Evolutionary conservation across 2,329 filamentous ascomycete species (phyloP), one percentile per base, ranked within the genome.

Genomic region (Fusarium sp.): DNA sequence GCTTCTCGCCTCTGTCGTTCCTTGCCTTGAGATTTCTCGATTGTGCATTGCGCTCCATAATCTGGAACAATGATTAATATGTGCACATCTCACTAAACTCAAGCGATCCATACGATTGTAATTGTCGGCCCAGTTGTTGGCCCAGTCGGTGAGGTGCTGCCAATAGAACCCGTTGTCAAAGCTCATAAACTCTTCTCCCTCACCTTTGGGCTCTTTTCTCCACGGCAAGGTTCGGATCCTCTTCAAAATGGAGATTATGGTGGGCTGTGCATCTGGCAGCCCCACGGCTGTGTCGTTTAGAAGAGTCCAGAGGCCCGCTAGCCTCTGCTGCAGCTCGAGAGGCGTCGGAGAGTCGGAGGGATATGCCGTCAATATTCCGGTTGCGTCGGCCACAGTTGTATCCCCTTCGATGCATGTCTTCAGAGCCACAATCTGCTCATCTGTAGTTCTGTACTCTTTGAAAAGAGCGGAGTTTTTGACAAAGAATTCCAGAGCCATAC

Each of bases 291-390:
- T 57, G 3, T 50, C 40, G 12, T 62, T 68, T 0, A 68, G 54
- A 30, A 68, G 46, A 0, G 62, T 60, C 65, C 65, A 68, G 13
- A 66, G 44, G 1, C 56, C 62, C 7, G 16, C 51, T 3, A 68
- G 46, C 5, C 62, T 52, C 36, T 62, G 62, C 15, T 68, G 62
- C 16, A 62, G 27, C 41, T 68, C 53, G 13, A 66, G 40, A 12
- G 65, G 50, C 6, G 48, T 60, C 1, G 34, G 30, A 1, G 62
- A 44, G 16, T 54, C 16, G 12, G 53, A 54, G 6, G 62, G 28
- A 11, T 62, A 56, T 6, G 40, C 13, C 0, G 54, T 48, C 23
- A 68, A 30, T 11, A 13, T 8, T 6, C 27, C 34, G 4, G 46
- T 47, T 3, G 58, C 46, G 18, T 55, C 16, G 4, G 27, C 16